Evolutionary conservation across 139 green algal species (phyloP).

Genomic region (Zygnema cylindricum): DNA sequence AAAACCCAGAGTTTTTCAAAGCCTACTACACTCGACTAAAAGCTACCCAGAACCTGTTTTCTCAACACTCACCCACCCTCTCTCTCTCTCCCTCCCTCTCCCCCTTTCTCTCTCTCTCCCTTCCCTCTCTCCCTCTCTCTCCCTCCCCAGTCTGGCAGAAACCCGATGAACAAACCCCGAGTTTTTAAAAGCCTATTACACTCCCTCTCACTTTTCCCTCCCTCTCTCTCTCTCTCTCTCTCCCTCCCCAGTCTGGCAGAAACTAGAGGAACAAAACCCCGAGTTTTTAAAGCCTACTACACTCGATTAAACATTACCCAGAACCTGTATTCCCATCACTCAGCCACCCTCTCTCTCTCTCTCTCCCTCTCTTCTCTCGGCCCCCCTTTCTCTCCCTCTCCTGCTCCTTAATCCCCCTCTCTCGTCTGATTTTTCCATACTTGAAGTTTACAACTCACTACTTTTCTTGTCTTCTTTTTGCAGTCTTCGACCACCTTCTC

Average conservation of each 20-base stretch:
- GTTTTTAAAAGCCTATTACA: conserved; percentile 90
- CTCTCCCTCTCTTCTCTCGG: background rate
- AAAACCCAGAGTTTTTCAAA: conserved; percentile 90
- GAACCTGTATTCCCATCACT: background rate
- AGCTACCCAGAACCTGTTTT: too few species aligned
- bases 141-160: conserved; percentile 83
- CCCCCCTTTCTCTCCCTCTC: background rate
- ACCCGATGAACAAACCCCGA: conserved; percentile 90
- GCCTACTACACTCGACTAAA: conserved; percentile 87
- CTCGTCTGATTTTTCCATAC: conserved; percentile 70
- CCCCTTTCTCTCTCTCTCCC: background rate
- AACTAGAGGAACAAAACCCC: conserved; percentile 94
- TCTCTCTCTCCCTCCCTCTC: background rate
- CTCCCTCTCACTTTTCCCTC: conserved; percentile 83
- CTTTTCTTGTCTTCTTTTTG: conserved; percentile 17
- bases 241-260: conserved; percentile 82
- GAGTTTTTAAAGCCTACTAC: conserved; percentile 89
- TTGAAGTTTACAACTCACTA: background rate
- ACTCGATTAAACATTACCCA: conserved; percentile 79
- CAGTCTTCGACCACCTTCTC: background rate
- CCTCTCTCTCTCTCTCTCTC: conserved; percentile 72
- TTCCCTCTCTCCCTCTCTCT: background rate
- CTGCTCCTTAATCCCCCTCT: background rate
- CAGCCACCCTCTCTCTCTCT: background rate
- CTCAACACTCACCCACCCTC: background rate